Conservation (phyloP, 1,139 yeast genomes). For the Magnusiomyces suaveolens region DNA sequence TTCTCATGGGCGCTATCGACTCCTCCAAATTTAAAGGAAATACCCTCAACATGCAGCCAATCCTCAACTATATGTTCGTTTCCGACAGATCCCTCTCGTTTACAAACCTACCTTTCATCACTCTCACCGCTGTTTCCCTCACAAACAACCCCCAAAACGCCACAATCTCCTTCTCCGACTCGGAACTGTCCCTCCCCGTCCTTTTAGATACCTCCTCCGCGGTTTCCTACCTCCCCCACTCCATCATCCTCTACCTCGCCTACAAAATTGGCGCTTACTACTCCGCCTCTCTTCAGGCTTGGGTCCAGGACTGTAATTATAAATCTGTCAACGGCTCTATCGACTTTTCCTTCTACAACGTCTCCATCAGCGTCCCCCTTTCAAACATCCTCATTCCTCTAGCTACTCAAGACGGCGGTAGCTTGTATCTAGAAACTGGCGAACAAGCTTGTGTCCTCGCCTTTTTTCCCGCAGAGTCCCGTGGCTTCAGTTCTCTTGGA, state of each 20-base stretch:
- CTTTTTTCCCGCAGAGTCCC: slow-evolving; percentile 41
- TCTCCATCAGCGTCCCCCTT: slow-evolving; percentile 47
- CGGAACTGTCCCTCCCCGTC: slow-evolving; percentile 38
- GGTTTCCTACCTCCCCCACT: slow-evolving; percentile 50
- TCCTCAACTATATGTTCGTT: slow-evolving; percentile 8
- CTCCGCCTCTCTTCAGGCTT: slow-evolving; percentile 39
- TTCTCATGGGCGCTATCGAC: slow-evolving; percentile 22
- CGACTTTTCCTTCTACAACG: slow-evolving; percentile 46
- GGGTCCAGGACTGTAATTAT: slow-evolving; percentile 60
- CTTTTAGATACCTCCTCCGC: slow-evolving; percentile 50
- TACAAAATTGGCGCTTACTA: slow-evolving; percentile 67
- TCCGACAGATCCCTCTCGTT: slow-evolving; percentile 30
- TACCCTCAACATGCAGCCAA: slow-evolving; percentile 20
- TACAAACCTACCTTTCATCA: slow-evolving; percentile 41
- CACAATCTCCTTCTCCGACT: slow-evolving; percentile 6
- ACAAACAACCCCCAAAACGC: slow-evolving; percentile 31
- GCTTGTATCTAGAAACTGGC: slow-evolving; percentile 41
- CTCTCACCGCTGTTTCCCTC: slow-evolving; percentile 46
- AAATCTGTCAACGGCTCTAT: slow-evolving; percentile 46
- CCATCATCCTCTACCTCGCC: slow-evolving; percentile 54
- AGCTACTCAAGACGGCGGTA: slow-evolving; percentile 22
- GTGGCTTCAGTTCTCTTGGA: slow-evolving; percentile 55
- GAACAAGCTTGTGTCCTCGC: slow-evolving; percentile 51
- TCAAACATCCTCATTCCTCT: slow-evolving; percentile 42
- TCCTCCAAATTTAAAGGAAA: slow-evolving; percentile 16